Evolutionary conservation across 495 filamentous ascomycete genomes (phyloP).

Genomic region (Penicillium coffeae): DNA sequence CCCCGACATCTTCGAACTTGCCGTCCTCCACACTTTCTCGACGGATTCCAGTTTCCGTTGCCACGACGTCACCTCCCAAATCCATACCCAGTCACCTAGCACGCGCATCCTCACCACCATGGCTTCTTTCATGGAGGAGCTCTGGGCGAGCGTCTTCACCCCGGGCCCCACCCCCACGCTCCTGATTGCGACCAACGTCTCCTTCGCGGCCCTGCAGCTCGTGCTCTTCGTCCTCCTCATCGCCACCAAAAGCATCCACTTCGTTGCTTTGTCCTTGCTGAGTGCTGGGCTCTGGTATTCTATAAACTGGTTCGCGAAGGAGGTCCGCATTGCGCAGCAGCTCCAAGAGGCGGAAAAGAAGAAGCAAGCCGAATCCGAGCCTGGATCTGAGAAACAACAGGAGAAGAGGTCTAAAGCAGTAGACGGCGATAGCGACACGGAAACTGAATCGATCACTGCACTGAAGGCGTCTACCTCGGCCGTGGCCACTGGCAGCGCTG

Average conservation of each 20-base stretch:
- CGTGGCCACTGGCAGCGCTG: constrained; percentile 19
- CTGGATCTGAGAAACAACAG: constrained; percentile 21
- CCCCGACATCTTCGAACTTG: constrained; percentile 1
- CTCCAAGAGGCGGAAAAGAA: constrained; percentile 49
- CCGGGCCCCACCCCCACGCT: constrained; percentile 85
- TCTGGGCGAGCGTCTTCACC: constrained; percentile 90
- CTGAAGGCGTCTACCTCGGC: constrained; percentile 16
- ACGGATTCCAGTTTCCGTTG: constrained; percentile 25
- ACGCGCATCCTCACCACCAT: constrained; percentile 42
- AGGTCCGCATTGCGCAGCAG: constrained; percentile 63
- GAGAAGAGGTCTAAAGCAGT: constrained; percentile 30
- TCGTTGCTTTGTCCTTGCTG: constrained; percentile 71
- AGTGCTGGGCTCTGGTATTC: constrained; percentile 81
- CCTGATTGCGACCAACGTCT: constrained; percentile 82
- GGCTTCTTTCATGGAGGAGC: constrained; percentile 73
- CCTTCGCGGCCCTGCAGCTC: constrained; percentile 79
- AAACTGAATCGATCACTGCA: constrained; percentile 38
- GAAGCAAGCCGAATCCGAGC: constrained; percentile 27
- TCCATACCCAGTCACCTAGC: background rate
- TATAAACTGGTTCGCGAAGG: constrained; percentile 94
- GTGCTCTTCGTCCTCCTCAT: constrained; percentile 72
- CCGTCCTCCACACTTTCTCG: background rate
- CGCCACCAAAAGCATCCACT: constrained; percentile 85
- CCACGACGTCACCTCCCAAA: constrained; percentile 15
- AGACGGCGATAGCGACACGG: constrained; percentile 45